A percentile compares a stretch with the other conserved stretches of the same genome.
phyloP scores from a whole-genome alignment of 306 rosid genomes.

The Cicer bijugum region DNA sequence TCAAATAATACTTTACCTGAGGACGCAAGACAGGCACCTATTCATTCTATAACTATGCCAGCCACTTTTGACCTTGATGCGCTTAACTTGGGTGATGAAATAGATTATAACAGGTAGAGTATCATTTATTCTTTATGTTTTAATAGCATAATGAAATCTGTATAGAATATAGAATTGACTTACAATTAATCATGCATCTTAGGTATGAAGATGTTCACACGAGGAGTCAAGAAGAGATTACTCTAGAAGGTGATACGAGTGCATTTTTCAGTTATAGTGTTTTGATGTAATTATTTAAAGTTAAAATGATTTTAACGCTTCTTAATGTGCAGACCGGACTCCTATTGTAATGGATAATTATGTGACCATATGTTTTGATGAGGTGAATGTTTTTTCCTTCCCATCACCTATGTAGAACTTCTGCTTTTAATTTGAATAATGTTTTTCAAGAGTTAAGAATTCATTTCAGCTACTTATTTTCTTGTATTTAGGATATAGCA shows the following conservation, averaged over 20 bases:
- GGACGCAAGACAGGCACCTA: slow-evolving; percentile 70
- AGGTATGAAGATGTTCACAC: slow-evolving; percentile 64
- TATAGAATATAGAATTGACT: not conserved
- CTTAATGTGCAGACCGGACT: slow-evolving; percentile 63
- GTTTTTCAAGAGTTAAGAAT: slow-evolving; percentile 18
- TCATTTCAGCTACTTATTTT: slow-evolving; percentile 9
- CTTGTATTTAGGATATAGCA: slow-evolving; percentile 56
- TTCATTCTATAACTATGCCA: slow-evolving; percentile 72
- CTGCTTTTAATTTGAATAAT: slow-evolving; percentile 28
- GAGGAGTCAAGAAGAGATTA: slow-evolving; percentile 70
- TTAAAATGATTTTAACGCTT: slow-evolving; percentile 10
- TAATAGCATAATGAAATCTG: not conserved
- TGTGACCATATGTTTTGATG: slow-evolving; percentile 65
- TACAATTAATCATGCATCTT: not conserved
- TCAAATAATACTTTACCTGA: slow-evolving; percentile 66
- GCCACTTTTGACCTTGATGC: slow-evolving; percentile 73
- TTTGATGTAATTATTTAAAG: not conserved
- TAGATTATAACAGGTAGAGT: slow-evolving; percentile 52
- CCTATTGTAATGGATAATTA: slow-evolving; percentile 51
- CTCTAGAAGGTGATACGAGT: slow-evolving; percentile 59
- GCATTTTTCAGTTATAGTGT: not conserved
- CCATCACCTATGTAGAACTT: not conserved
- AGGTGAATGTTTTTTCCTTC: slow-evolving; percentile 52
- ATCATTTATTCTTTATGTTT: not conserved
- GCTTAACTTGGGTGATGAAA: slow-evolving; percentile 48